Base-by-base conservation (phyloP, 2,329 filamentous ascomycete genomes). In the Aspergillus fructus region DNA sequence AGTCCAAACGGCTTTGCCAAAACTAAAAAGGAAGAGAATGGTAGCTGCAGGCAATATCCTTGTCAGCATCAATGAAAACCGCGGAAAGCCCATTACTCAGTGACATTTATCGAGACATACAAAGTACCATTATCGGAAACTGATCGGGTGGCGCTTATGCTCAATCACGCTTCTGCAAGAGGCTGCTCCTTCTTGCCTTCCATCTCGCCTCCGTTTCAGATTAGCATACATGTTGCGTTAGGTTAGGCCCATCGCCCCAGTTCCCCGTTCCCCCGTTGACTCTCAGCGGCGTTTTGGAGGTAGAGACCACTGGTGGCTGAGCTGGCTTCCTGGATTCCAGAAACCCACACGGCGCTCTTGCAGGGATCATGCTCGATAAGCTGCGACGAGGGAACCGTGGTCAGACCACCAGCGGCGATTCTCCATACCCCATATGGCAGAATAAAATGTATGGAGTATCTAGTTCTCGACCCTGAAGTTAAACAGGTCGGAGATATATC, bases 401-500 rank as follows among this genome's bases (percentile, higher is more conserved):
- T 37, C 33, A 33, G 33, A 27, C 48, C 48, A 27, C 41, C 23
- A 21, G 33, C 21, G n/a, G 27, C 30, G 19, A 45, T n/a, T 43
- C 17, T 17, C 41, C 33, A 51, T 46, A 19, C 27, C 39, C 34
- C 34, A 37, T 30, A 11, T 30, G 27, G 27, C 27, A 30, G 27
- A 9, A 30, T 30, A 30, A 9, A 30, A 11, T 30, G 11, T 30
- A 30, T 11, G 13, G n/a, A 47, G 15, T 3, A 43, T 43, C 8
- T 3, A 11, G 19, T 9, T 45, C 41, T 46, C n/a, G 50, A 40
- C 30, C 50, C 50, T 46, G 50, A 12, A 39, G 8, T 47, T 33
- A 27, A 37, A 21, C 23, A 42, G 55, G 48, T 30, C 59, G 61
- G 62, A 60, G 39, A 59, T 60, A 57, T 57, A 59, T 41, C 62